A percentile compares a stretch with the other conserved stretches of the same genome.
Conservation (phyloP, 345 rosid species). For the Theobroma cacao region DNA sequence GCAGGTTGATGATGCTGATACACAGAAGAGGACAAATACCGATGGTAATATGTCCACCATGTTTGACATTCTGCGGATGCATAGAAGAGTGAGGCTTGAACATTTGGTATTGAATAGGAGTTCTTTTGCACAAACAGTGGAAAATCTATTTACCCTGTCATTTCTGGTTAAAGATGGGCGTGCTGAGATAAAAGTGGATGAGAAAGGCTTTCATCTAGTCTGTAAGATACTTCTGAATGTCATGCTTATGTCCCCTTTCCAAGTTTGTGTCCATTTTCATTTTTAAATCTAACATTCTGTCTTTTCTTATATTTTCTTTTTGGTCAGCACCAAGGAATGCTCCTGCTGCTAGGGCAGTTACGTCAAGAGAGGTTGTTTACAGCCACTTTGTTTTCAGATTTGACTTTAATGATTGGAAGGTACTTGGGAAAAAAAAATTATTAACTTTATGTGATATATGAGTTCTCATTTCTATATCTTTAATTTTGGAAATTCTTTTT, state of each 20-base stretch:
- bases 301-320: not conserved
- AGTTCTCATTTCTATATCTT: not conserved
- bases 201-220: constrained; percentile 36
- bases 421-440: not conserved
- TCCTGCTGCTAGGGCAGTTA: constrained; percentile 32
- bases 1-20: constrained; percentile 29
- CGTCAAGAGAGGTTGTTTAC: constrained; percentile 30
- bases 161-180: constrained; percentile 54
- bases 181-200: constrained; percentile 33
- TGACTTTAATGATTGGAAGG: constrained; percentile 50
- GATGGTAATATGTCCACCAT: constrained; percentile 39
- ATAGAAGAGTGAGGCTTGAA: constrained; percentile 37
- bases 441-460: not conserved
- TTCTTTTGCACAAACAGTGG: constrained; percentile 52
- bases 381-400: constrained; percentile 47
- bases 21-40: constrained; percentile 23
- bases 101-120: constrained; percentile 36
- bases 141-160: constrained; percentile 50
- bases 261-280: not conserved
- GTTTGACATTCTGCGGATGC: constrained; percentile 40
- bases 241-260: not conserved
- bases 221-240: constrained; percentile 28
- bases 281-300: not conserved
- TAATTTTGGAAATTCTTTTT: not conserved
- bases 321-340: constrained; percentile 44